Base-by-base conservation (phyloP, 768 basidiomycete genomes). In the Tylopilus vinaceipallidus region DNA sequence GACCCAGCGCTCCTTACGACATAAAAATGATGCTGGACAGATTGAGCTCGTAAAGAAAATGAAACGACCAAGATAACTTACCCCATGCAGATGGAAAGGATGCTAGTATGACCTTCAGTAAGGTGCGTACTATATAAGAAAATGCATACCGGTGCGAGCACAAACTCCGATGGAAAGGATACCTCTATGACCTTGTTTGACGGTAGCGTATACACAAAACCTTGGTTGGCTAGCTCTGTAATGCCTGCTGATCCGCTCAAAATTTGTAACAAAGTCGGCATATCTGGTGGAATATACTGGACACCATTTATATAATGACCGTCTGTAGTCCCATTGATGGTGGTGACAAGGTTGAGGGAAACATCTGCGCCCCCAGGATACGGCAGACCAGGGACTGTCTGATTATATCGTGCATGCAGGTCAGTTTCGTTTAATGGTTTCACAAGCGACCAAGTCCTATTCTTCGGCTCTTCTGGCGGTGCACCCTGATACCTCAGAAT, bases 171-270 rank as follows among this genome's bases (percentile, higher is more conserved):
- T 17, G 62, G 62, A 13, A 63, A 55, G 6, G 62, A 46, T 34
- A 82, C 43, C 47, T 81, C 79, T 50, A 81, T 70, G 33, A 75
- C 67, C 37, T 75, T 69, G 54, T 79, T 76, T 6, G 61, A 55
- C 0, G 75, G 76, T 13, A 82, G 58, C 7, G 63, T 56, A 48
- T 76, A 78, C 12, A 79, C 71, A n/a, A 70, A 67, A 6, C 75
- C 75, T 7, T 66, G 42, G 3, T 72, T 68, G 4, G 73, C 67
- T 20, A 80, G 59, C 13, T 65, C 61, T 14, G 65, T 58, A 0
- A 77, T 65, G 3, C 64, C 59, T 8, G 44, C 42, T 0, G 68
- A 57, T 5, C 77, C 77, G 39, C 71, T 76, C 30, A 79, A 38
- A 38, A 75, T 62, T 44, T 80, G 79, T 40, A 80, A 55, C 6